Percentiles rank a stretch among this genome's conserved stretches.
phyloP scores from a whole-genome alignment of 2,329 filamentous ascomycete genomes.

The Tolypocladium nubicola region DNA sequence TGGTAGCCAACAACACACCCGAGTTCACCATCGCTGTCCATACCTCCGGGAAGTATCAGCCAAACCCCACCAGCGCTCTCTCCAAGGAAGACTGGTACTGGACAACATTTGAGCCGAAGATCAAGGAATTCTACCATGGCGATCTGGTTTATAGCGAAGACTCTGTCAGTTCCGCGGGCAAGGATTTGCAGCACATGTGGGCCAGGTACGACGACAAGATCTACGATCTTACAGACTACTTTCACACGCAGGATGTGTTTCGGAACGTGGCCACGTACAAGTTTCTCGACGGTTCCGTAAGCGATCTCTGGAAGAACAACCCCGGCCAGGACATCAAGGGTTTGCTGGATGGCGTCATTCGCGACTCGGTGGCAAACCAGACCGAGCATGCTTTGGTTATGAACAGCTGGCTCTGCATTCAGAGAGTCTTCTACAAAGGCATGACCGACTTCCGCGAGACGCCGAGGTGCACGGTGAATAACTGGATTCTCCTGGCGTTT shows the following conservation, averaged over 20 bases:
- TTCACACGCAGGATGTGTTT: constrained; percentile 56
- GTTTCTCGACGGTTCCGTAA: constrained; percentile 63
- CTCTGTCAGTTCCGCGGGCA: constrained; percentile 53
- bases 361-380: constrained; percentile 35
- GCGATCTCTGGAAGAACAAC: constrained; percentile 59
- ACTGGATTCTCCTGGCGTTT: constrained; percentile 80
- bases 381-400: constrained; percentile 38
- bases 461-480: constrained; percentile 73
- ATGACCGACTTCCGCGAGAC: constrained; percentile 74
- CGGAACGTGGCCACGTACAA: constrained; percentile 47
- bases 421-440: constrained; percentile 75
- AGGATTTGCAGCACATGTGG: constrained; percentile 62
- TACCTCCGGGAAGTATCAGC: constrained; percentile 52
- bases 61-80: constrained; percentile 47
- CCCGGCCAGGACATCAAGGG: constrained; percentile 70
- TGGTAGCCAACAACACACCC: constrained; percentile 57
- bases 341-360: constrained; percentile 47
- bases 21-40: constrained; percentile 50
- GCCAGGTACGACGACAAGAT: constrained; percentile 65
- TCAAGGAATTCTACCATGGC: constrained; percentile 81
- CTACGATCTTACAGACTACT: constrained; percentile 90
- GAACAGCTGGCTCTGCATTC: constrained; percentile 70
- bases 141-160: constrained; percentile 61
- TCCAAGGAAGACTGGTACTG: constrained; percentile 66
- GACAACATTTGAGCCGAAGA: constrained; percentile 61